phyloP scores from a whole-genome alignment of 2,329 filamentous ascomycete species.

The Trichoderma atroviride region DNA sequence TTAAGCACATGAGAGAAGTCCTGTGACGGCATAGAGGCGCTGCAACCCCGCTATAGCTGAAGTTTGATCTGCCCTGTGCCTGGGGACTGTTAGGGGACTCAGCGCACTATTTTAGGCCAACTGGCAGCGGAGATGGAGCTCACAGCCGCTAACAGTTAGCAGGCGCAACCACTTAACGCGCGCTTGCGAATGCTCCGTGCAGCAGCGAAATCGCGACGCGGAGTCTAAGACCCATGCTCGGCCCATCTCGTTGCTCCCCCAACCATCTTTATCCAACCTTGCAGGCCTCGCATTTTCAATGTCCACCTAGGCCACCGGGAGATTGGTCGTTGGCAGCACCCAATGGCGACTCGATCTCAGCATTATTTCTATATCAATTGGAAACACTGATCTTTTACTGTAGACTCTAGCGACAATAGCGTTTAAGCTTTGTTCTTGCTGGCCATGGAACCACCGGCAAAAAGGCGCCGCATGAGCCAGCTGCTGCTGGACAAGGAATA shows the following conservation, averaged over 20 bases:
- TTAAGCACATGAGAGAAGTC: not conserved
- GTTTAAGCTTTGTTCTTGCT: not conserved
- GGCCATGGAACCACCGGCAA: conserved; percentile 61
- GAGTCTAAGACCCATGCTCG: conserved; percentile 11
- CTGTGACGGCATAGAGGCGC: not conserved
- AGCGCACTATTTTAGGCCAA: not conserved
- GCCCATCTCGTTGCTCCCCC: conserved; percentile 23
- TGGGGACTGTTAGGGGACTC: not conserved
- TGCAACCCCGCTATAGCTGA: not conserved
- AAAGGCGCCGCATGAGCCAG: conserved; percentile 60
- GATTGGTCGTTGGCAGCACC: not conserved
- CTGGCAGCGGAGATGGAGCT: not conserved
- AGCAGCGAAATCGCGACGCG: conserved; percentile 27
- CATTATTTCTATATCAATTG: conserved; percentile 14
- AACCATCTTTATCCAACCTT: conserved; percentile 15
- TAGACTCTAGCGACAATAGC: not conserved
- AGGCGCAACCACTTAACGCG: conserved; percentile 30
- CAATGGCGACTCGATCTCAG: not conserved
- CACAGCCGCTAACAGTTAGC: not conserved
- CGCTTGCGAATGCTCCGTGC: not conserved
- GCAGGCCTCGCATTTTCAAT: conserved; percentile 4
- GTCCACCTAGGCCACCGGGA: not conserved
- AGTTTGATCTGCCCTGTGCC: not conserved
- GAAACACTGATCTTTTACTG: not conserved
- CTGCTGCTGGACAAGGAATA: conserved; percentile 37